phyloP scores from a whole-genome alignment of 345 rosid genomes.

The Aquilaria malaccensis region DNA sequence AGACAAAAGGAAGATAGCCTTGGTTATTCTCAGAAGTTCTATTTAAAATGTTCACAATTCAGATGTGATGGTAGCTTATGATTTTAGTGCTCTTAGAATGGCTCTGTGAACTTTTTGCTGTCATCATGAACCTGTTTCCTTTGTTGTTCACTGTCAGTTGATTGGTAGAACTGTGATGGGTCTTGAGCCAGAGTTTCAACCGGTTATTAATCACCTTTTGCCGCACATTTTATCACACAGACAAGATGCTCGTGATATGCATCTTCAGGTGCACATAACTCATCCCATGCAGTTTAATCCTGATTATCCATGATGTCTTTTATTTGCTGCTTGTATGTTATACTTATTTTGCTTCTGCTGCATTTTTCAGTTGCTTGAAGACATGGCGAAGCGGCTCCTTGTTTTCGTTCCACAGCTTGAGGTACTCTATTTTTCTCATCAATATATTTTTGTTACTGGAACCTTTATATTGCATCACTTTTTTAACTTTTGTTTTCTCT shows the following conservation, averaged over 20 bases:
- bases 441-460: background rate
- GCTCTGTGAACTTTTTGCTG: no score
- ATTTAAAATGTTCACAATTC: no score
- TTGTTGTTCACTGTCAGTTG: constrained; percentile 36
- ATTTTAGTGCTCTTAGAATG: no score
- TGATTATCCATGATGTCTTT: background rate
- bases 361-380: constrained; percentile 71
- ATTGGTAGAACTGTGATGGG: constrained; percentile 66
- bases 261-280: constrained; percentile 55
- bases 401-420: constrained; percentile 82
- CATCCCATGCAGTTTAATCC: constrained; percentile 2
- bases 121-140: constrained; percentile 7
- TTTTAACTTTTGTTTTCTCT: constrained; percentile 9
- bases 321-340: constrained; percentile 10
- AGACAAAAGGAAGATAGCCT: no score
- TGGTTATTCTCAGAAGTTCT: no score
- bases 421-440: constrained; percentile 30
- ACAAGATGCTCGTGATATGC: constrained; percentile 63
- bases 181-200: constrained; percentile 82
- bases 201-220: constrained; percentile 67
- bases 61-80: no score
- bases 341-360: constrained; percentile 33
- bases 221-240: constrained; percentile 65
- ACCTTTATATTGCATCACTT: constrained; percentile 5
- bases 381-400: constrained; percentile 57